Evolutionary conservation across 768 basidiomycete genomes (phyloP).

Genomic region (Phylloporus rhodoxanthus): DNA sequence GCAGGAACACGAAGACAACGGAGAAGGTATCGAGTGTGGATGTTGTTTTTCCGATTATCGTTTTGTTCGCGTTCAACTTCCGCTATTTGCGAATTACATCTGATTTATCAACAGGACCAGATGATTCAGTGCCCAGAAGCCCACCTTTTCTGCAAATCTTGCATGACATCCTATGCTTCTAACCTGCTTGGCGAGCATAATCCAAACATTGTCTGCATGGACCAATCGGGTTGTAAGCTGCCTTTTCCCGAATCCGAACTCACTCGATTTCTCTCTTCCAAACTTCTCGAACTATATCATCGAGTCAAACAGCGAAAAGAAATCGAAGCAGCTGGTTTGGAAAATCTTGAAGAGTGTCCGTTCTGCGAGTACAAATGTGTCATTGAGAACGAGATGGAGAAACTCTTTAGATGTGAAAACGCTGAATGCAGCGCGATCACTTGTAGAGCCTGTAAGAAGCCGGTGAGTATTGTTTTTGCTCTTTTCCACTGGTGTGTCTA

Average conservation of each 20-base stretch:
- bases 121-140: slow-evolving; percentile 88
- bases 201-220: slow-evolving; percentile 71
- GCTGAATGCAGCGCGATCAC: slow-evolving; percentile 69
- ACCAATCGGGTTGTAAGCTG: slow-evolving; percentile 65
- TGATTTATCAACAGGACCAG: slow-evolving; percentile 46
- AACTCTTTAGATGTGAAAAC: slow-evolving; percentile 51
- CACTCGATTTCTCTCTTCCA: slow-evolving; percentile 56
- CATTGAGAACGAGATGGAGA: slow-evolving; percentile 65
- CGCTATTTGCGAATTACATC: background rate
- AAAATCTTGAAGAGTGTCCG: slow-evolving; percentile 83
- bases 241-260: slow-evolving; percentile 68
- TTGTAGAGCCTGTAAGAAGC: slow-evolving; percentile 74
- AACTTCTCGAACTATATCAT: slow-evolving; percentile 65
- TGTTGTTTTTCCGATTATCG: slow-evolving; percentile 76
- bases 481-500: background rate
- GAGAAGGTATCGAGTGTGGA: slow-evolving; percentile 74
- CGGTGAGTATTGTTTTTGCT: slow-evolving; percentile 36
- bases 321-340: slow-evolving; percentile 70
- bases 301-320: slow-evolving; percentile 74
- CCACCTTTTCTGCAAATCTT: slow-evolving; percentile 78
- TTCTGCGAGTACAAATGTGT: slow-evolving; percentile 84
- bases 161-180: slow-evolving; percentile 64
- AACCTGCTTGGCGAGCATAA: slow-evolving; percentile 61
- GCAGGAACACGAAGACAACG: slow-evolving; percentile 43
- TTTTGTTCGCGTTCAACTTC: slow-evolving; percentile 47